Percentiles rank a stretch among this genome's conserved stretches.
Evolutionary conservation across 768 basidiomycete species (phyloP).

Genomic region (Suillus decipiens): DNA sequence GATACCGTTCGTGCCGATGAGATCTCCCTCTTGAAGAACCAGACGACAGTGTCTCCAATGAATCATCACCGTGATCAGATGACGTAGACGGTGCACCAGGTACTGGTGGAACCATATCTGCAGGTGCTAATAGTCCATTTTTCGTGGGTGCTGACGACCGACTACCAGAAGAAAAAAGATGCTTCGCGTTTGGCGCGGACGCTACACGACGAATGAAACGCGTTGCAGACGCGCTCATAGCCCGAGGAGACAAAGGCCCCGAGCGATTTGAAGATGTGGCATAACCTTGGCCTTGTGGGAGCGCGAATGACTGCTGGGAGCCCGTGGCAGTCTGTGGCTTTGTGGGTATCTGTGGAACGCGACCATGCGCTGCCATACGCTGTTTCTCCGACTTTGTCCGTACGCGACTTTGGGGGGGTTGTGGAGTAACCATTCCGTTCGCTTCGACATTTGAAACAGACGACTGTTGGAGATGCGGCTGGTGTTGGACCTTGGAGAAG

Average conservation of each 20-base stretch:
- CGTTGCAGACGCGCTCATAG: slow-evolving; percentile 72
- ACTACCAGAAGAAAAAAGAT: slow-evolving; percentile 69
- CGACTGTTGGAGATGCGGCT: slow-evolving; percentile 15
- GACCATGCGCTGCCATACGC: slow-evolving; percentile 48
- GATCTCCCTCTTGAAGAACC: slow-evolving; percentile 64
- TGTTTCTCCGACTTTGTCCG: slow-evolving; percentile 53
- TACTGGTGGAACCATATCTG: slow-evolving; percentile 57
- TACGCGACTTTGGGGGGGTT: slow-evolving; percentile 23
- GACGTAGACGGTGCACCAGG: slow-evolving; percentile 50
- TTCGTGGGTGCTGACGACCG: slow-evolving; percentile 63
- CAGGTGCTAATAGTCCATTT: slow-evolving; percentile 79
- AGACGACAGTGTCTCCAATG: slow-evolving; percentile 78
- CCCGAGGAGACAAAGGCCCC: slow-evolving; percentile 64
- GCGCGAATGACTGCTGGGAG: slow-evolving; percentile 44
- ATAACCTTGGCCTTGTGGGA: slow-evolving; percentile 23
- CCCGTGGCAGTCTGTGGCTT: slow-evolving; percentile 32
- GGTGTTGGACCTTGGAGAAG: slow-evolving; percentile 14
- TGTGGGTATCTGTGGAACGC: slow-evolving; percentile 39
- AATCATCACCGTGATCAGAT: slow-evolving; percentile 64
- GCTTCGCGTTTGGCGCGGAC: slow-evolving; percentile 95
- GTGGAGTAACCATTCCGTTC: slow-evolving; percentile 28
- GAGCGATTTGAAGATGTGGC: slow-evolving; percentile 38
- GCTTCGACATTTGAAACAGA: slow-evolving; percentile 12
- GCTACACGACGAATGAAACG: slow-evolving; percentile 95
- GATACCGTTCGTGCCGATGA: slow-evolving; percentile 41